Evolutionary conservation across 1,139 yeast genomes (phyloP), one percentile per base, ranked within the genome.

Genomic region (Debaryomycetaceae sp.): DNA sequence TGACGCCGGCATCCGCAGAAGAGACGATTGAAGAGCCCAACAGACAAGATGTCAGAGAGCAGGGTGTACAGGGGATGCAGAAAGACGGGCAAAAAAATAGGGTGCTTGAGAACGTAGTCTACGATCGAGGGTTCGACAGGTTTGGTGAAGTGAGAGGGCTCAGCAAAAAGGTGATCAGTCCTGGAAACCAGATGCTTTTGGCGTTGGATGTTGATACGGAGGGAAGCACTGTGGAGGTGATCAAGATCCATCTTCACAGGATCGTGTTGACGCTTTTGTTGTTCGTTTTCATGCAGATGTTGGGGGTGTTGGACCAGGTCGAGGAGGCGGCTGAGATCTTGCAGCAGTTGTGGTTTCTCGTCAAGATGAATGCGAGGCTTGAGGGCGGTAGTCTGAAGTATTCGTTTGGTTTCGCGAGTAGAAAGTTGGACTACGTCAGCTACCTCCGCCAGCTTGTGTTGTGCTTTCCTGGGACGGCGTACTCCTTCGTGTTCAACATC

Each of bases 241-340:
- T 63, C 24, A 50, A 48, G 37, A 51, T 52, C 14, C 68, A 63
- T 47, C 11, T 61, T 1, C 44, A 43, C 14, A 48, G 62, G 33
- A 44, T 62, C 9, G 14, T 49, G 9, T 48, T 60, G 37, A 41
- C 52, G 17, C 8, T 43, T 9, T 33, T 37, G 38, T 17, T 44
- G 5, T 42, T 37, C 14, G 9, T 43, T 5, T 35, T 36, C 11
- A 29, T 46, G 40, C 42, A 40, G 14, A 11, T 38, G 9, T 33
- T 45, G 41, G 36, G 17, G 20, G 14, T 37, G 31, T 5, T 23
- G 17, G 41, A 42, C 2, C 13, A 31, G 8, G 13, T 45, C 6
- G 33, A 29, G 29, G 43, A 49, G 36, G n/a, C 40, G 6, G 36
- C 37, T 40, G 55, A 48, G 39, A 44, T 44, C 8, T 8, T 45